Conservation (phyloP, 2,329 filamentous ascomycete genomes). For the Fusarium sp. region DNA sequence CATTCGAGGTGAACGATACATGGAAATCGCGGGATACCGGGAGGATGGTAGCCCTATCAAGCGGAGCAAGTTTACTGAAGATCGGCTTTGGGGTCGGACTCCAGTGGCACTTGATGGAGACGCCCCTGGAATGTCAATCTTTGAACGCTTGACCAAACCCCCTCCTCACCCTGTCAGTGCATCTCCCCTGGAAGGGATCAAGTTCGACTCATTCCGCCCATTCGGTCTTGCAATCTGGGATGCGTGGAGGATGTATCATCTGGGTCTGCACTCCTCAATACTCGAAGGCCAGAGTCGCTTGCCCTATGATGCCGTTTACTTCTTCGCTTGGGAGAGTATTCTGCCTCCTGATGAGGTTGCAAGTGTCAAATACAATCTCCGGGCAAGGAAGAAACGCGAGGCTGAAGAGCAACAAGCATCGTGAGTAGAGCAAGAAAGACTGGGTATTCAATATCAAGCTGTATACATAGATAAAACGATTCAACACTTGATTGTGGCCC, state of each 20-base stretch:
- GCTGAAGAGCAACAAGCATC: neutral
- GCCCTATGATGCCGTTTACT: neutral
- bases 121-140: neutral
- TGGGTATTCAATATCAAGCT: too few species aligned
- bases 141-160: neutral
- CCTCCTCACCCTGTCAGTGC: neutral
- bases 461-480: too few species aligned
- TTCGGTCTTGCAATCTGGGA: constrained; percentile 35
- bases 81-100: constrained; percentile 6
- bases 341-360: constrained; percentile 8
- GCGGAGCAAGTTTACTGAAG: neutral
- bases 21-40: neutral
- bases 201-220: constrained; percentile 30
- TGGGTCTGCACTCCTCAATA: constrained; percentile 7
- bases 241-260: constrained; percentile 16
- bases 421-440: too few species aligned
- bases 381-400: neutral
- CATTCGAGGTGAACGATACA: neutral
- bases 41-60: neutral
- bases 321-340: constrained; percentile 18
- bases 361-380: constrained; percentile 4
- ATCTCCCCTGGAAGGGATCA: constrained; percentile 15
- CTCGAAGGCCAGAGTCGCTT: neutral
- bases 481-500: too few species aligned
- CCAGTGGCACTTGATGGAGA: neutral